Conservation (phyloP, 257 asterid species). For the Gentiana straminea region DNA sequence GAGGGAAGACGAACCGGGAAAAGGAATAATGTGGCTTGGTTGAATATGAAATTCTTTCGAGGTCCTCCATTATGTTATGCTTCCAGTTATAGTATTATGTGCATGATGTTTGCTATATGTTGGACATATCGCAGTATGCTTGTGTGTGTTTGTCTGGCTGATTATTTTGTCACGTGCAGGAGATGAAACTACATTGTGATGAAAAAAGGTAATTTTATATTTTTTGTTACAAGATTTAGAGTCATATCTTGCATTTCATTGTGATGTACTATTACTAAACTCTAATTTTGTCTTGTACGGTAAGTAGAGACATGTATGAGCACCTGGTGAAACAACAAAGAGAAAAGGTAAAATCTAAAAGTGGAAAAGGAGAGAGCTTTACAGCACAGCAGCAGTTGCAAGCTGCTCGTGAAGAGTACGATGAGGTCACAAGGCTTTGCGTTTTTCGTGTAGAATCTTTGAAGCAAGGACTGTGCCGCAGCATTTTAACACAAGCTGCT, state of each 20-base stretch:
- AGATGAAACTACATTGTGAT: slow-evolving; percentile 89
- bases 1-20: no score
- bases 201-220: slow-evolving; percentile 64
- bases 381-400: slow-evolving; percentile 66
- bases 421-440: slow-evolving; percentile 75
- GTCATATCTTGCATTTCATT: not conserved
- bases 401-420: slow-evolving; percentile 77
- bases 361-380: slow-evolving; percentile 75
- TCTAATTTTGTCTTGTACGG: slow-evolving; percentile 15
- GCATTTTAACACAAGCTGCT: slow-evolving; percentile 87
- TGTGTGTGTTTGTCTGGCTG: slow-evolving; percentile 1
- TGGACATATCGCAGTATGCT: no score
- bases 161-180: slow-evolving; percentile 46
- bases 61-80: no score
- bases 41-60: no score
- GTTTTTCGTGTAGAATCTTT: slow-evolving; percentile 87
- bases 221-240: not conserved
- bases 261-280: slow-evolving; percentile 5
- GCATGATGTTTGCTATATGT: no score
- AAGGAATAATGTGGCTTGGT: no score
- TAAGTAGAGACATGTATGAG: slow-evolving; percentile 62
- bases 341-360: slow-evolving; percentile 63
- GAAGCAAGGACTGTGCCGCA: slow-evolving; percentile 90
- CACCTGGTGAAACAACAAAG: slow-evolving; percentile 59
- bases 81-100: no score